Evolutionary conservation across 2,329 filamentous ascomycete genomes (phyloP), one percentile per base, ranked within the genome.

Genomic region (Sporothrix brunneoviolacea): DNA sequence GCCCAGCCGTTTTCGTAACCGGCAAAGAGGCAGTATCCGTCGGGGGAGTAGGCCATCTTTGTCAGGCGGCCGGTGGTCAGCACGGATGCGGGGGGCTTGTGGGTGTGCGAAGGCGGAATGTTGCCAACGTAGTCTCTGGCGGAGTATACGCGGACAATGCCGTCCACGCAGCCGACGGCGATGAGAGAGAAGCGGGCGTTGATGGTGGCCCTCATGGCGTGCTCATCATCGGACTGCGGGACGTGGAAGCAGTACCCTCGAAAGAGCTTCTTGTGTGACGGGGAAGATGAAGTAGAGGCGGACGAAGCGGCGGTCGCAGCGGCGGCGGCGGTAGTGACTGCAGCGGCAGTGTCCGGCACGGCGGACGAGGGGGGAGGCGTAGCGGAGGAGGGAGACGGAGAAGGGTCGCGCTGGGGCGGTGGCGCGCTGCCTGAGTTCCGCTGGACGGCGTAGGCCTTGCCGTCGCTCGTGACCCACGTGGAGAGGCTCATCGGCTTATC

Each of bases 401-500:
- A 6, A 21, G 18, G 8, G 28, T 21, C 8, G 27, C 6, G 18
- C 27, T 46, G 3, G 28, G 38, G 6, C 4, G 33, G n/a, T 5
- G 35, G 15, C 19, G 39, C 8, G 4, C 30, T 64, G 36, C 80
- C 28, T 3, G 48, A 32, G 12, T 48, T 73, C 53, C 89, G 82
- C 67, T 97, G 93, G 21, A 97, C 91, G 16, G 91, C 91, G 67
- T 94, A 97, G 2, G 84, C 90, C 64, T 82, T 83, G 7, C 93
- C 93, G 60, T 94, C 90, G 60, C 76, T 86, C 5, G 89, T 93
- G 51, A 95, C 80, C 93, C 93, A 98, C 9, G 91, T 88, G 9
- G 88, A 84, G 12, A 98, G 74, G 61, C 95, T 96, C 91, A 98
- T 98, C 1, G 93, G 91, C 54, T 91, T 81, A 65, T 98, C 93